These are phyloP conservation scores for Spathaspora gorwiae DNA, from an alignment of 805 yeast species.

Conservation along the genomic window DNA sequence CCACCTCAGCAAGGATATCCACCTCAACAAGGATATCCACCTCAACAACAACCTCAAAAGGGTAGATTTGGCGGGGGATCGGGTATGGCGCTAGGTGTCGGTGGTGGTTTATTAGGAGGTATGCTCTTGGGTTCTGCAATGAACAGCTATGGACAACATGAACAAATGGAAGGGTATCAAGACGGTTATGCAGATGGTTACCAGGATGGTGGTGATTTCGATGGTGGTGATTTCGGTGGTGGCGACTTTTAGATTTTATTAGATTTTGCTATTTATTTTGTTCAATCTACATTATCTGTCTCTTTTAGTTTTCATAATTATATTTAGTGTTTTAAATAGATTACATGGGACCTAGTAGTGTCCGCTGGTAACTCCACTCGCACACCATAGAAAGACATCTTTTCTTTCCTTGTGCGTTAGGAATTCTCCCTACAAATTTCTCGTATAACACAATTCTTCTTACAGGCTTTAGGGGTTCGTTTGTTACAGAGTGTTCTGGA, in stretches of 20 bases:
- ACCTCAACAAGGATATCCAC: slow-evolving; percentile 12
- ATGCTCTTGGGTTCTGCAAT: slow-evolving; percentile 46
- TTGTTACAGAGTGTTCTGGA: too few species aligned
- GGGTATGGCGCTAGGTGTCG: slow-evolving; percentile 42
- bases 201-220: slow-evolving; percentile 21
- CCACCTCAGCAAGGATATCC: slow-evolving; percentile 15
- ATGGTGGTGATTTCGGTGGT: slow-evolving; percentile 32
- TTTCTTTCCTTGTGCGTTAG: too few species aligned
- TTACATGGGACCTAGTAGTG: too few species aligned
- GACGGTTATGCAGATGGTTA: slow-evolving; percentile 31
- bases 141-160: slow-evolving; percentile 22
- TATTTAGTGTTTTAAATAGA: too few species aligned
- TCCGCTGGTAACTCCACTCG: too few species aligned
- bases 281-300: too few species aligned
- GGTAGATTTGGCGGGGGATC: slow-evolving; percentile 40
- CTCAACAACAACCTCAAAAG: slow-evolving; percentile 15
- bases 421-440: too few species aligned
- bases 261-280: too few species aligned
- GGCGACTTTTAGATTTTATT: slow-evolving; percentile 20
- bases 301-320: too few species aligned
- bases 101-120: slow-evolving; percentile 61
- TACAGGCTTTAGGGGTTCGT: too few species aligned
- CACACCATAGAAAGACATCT: too few species aligned
- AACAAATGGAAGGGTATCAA: slow-evolving; percentile 25
- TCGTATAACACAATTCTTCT: too few species aligned